Evolutionary conservation across 768 basidiomycete species (phyloP), one percentile per base, ranked within the genome.

Genomic region (Psilocybe sp.): DNA sequence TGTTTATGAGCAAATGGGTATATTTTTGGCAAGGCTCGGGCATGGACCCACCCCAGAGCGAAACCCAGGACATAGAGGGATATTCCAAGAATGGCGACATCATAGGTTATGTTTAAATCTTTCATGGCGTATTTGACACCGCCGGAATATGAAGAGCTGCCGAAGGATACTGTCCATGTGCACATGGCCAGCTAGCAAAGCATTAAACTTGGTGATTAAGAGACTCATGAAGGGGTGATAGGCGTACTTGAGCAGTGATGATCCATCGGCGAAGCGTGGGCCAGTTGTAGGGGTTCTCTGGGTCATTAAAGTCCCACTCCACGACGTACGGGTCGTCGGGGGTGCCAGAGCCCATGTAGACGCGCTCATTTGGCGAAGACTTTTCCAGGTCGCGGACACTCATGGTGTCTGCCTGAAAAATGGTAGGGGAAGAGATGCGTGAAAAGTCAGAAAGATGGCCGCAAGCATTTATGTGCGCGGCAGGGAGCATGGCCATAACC

Each of bases 21-120:
- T 3, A 34, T 28, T 41, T n/a, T 37, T 42, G 15, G 39, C 37
- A 20, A 9, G 20, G 33, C 33, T 23, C 36, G 39, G 4, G 35
- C 40, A 53, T 37, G 37, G 43, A 65, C 71, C 34, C 50, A 80
- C 77, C 81, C 81, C 18, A 83, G 55, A 4, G 77, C 81, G 58
- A 86, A 82, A 1, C 82, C 83, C 28, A 86, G 63, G 32, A 87
- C 80, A 59, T 82, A 85, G 13, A 84, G 64, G 4, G 82, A 81
- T 16, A 85, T 71, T 13, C 83, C 83, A 6, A 83, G 68, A 38
- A 81, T 79, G 3, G 80, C 77, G 49, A 81, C 66, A 49, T 76
- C 72, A 48, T 75, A 69, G 4, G 78, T 77, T 44, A 81, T 70
- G 39, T 72, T 65, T 33, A 84, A 66, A 37, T 80, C 77, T 32